Conservation (phyloP, 768 basidiomycete species). For the Lentinula boryana region DNA sequence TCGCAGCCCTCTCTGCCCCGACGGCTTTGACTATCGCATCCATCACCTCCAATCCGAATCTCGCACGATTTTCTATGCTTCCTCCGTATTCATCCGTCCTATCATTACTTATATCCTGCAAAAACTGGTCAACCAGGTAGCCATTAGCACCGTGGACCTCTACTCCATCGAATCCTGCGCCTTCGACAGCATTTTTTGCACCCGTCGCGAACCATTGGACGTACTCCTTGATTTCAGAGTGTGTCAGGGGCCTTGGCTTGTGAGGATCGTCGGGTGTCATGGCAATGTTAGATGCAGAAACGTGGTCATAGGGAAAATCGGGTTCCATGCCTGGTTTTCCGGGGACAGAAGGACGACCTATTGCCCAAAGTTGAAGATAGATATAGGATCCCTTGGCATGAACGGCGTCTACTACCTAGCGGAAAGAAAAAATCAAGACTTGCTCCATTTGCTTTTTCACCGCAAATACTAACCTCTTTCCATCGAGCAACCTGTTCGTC, state of each 20-base stretch:
- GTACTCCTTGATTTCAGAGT: conserved; percentile 33
- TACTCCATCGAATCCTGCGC: conserved; percentile 53
- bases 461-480: conserved; percentile 10
- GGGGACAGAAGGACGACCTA: conserved; percentile 28
- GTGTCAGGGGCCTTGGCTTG: conserved; percentile 27
- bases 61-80: conserved; percentile 37
- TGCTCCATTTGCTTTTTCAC: background rate
- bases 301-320: conserved; percentile 13
- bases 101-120: conserved; percentile 34
- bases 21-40: conserved; percentile 36
- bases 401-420: conserved; percentile 38
- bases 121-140: conserved; percentile 40
- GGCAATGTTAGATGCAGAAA: conserved; percentile 18
- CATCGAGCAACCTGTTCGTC: conserved; percentile 12
- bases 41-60: conserved; percentile 42
- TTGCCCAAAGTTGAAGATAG: conserved; percentile 46
- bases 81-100: conserved; percentile 53
- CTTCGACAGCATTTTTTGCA: conserved; percentile 35
- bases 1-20: conserved; percentile 35
- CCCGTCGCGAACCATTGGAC: conserved; percentile 35
- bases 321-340: conserved; percentile 5
- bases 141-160: conserved; percentile 34
- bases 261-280: background rate
- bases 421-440: background rate
- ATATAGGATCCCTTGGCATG: conserved; percentile 33